Evolutionary conservation across 441 rosid species (phyloP), one percentile per base, ranked within the genome.

Genomic region (Lepidium campestre): DNA sequence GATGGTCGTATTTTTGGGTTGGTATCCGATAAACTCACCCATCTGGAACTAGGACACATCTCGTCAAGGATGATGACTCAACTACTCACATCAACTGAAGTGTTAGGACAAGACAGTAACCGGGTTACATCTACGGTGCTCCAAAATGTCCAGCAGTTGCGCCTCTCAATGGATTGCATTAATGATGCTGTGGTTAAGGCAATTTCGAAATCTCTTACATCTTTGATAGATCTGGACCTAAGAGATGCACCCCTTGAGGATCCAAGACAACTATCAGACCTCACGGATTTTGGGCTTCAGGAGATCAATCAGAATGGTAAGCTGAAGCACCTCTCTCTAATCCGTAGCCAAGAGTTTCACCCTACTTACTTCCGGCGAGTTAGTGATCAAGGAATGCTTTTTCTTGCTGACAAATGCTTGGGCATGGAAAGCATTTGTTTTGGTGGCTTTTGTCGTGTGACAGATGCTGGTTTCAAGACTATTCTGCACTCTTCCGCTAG

Each of bases 391-490:
- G 97, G 98, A 46, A 78, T 93, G 75, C 92, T 93, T 27, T 77
- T 93, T 54, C 90, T 93, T 88, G 97, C 98, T 27, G 96, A 84
- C 57, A 88, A 82, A 67, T 93, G 96, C 70, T 73, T 85, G 40
- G 76, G 74, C 46, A 86, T 93, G 85, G 93, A 90, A 83, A 90
- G 93, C 72, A 83, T 93, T 47, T 86, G 80, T 69, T 90, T 90
- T 31, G 91, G 90, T 57, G 98, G 97, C 36, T 93, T 93, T 72
- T 86, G 91, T 39, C 93, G 93, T 17, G 98, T 93, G 36, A 90
- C 96, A 6, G 98, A 90, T 44, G 70, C 92, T 2, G 97, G 98
- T 73, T 88, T 88, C 81, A 85, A 82, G 75, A 88, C 96, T 22
- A 72, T 93, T 50, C 72, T 90, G 64, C 98, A 93, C 56, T 84